phyloP scores from a whole-genome alignment of 78 protist species.

The Anaeramoeba flamelloides region DNA sequence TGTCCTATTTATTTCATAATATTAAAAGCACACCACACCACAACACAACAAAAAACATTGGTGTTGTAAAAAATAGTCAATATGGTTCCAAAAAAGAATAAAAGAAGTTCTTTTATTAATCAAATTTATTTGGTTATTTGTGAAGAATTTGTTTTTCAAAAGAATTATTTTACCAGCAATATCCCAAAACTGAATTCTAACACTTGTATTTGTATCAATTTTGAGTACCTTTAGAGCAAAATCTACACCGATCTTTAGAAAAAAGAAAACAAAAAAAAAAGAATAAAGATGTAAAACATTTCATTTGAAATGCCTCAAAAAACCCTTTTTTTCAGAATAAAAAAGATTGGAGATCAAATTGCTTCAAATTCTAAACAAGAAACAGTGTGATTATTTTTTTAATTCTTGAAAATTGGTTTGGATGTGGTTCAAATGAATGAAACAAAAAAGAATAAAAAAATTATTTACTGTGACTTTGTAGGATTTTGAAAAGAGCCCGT shows the following conservation, averaged over 20 bases:
- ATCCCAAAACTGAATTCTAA: slow-evolving; percentile 74
- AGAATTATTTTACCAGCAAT: slow-evolving; percentile 24
- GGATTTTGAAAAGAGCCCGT: slow-evolving; percentile 48
- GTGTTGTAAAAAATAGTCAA: too few relatives aligned
- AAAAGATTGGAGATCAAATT: too few relatives aligned
- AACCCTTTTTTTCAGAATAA: too few relatives aligned
- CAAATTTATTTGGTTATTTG: not conserved
- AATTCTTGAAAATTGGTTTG: too few relatives aligned
- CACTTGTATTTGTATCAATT: slow-evolving; percentile 43
- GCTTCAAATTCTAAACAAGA: too few relatives aligned
- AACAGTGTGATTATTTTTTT: too few relatives aligned
- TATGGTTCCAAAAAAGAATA: too few relatives aligned
- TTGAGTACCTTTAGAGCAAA: slow-evolving; percentile 64
- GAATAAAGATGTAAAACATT: not conserved
- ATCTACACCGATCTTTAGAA: slow-evolving; percentile 71
- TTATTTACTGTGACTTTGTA: slow-evolving; percentile 68
- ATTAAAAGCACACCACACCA: slow-evolving; percentile 9
- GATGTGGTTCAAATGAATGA: too few relatives aligned
- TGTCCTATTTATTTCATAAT: not conserved
- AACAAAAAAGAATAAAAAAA: too few relatives aligned
- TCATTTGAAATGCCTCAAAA: too few relatives aligned
- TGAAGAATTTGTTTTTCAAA: not conserved
- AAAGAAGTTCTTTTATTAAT: too few relatives aligned
- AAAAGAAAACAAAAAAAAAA: not conserved
- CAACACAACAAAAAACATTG: slow-evolving; percentile 34